Evolutionary conservation across 2,329 filamentous ascomycete species (phyloP), one percentile per base, ranked within the genome.

Genomic region (Aphanocladium album): DNA sequence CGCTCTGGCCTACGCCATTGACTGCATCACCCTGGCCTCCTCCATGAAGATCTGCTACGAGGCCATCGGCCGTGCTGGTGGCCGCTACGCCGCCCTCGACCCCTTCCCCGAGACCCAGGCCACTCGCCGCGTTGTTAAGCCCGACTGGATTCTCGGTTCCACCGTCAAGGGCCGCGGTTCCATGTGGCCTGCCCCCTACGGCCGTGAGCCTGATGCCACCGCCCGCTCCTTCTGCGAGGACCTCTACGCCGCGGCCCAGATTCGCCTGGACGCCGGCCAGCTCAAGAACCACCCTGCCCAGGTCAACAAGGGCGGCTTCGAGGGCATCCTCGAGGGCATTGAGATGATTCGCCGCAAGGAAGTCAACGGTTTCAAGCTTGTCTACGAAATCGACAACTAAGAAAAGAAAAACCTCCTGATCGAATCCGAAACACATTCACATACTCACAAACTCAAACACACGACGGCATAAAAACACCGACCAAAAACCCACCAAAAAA

Each of bases 291-390:
- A 66, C 33, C 65, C 65, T 12, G 54, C 60, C 27, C 54, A 61
- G 35, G 55, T 61, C 5, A 58, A 61, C 53, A 17, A 62, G 45
- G 60, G 56, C 5, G 73, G 73, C 2, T 62, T 76, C 0, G 67
- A 73, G 64, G 74, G 73, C 5, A 67, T 74, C 16, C 50, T 76
- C 8, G 55, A 62, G 17, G 72, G 72, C 2, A 52, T 76, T n/a
- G 67, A 71, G 33, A 68, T 72, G 62, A 56, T 73, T 52, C 66
- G 64, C 61, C 64, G 68, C 8, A 69, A 68, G 1, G 64, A 70
- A 65, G 69, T 78, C 37, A 76, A 73, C 57, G 76, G 71, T 21
- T 70, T 70, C 37, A 79, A 79, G 70, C 66, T 79, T 60, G 77
- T 80, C 2, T 78, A 76, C 50, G 19, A 35, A 7, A 30, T 59